These are phyloP conservation scores for Talaromyces albobiverticillius DNA, from an alignment of 2,329 filamentous ascomycete genomes.

Conservation along the genomic window DNA sequence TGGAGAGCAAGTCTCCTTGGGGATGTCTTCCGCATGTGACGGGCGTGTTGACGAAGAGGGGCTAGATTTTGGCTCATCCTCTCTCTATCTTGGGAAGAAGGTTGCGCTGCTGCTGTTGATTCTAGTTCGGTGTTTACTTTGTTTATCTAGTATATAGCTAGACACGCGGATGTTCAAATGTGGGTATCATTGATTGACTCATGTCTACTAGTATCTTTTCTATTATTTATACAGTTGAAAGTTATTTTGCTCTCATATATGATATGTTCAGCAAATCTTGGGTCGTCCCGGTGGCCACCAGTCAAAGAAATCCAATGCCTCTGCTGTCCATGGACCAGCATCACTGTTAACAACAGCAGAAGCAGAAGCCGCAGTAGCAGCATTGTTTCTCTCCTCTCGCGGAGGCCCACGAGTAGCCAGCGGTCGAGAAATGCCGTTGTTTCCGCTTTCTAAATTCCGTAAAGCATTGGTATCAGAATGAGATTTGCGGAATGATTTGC, in stretches of 20 bases:
- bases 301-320: constrained; percentile 42
- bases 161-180: no score
- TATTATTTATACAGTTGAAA: neutral
- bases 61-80: neutral
- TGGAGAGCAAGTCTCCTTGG: constrained; percentile 41
- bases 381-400: constrained; percentile 14
- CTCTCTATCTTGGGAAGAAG: neutral
- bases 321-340: constrained; percentile 40
- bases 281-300: constrained; percentile 42
- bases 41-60: constrained; percentile 40
- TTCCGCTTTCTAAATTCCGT: constrained; percentile 17
- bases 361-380: no score
- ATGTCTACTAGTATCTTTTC: neutral
- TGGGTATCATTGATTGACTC: neutral
- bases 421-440: constrained; percentile 8
- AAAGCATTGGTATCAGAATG: constrained; percentile 34
- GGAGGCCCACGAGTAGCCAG: constrained; percentile 20
- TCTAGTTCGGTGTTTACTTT: neutral
- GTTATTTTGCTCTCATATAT: neutral
- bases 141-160: no score
- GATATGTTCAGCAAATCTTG: no score
- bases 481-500: constrained; percentile 29
- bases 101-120: neutral
- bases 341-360: constrained; percentile 26
- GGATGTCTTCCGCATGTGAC: constrained; percentile 40